Evolutionary conservation across 2,329 filamentous ascomycete species (phyloP), one percentile per base, ranked within the genome.

Genomic region (Ascomycota sp.): DNA sequence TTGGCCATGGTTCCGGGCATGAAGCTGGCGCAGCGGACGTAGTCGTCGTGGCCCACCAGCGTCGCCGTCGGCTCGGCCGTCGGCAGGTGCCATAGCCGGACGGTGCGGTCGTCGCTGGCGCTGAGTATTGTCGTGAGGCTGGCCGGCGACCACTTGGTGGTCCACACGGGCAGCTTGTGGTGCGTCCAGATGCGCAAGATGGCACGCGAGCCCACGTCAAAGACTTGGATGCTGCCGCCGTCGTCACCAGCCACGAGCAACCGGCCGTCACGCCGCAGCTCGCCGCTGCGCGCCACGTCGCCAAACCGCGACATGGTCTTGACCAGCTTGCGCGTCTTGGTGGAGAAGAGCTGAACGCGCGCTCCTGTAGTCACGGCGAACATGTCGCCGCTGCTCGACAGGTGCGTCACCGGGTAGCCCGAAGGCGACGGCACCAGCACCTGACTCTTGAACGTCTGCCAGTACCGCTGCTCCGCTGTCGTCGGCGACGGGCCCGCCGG

Each of bases 281-380:
- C 82, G 36, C 81, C 89, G 43, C 79, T 80, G 44, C 86, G 79
- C 36, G 83, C 86, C 40, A 85, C 76, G 48, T 93, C 82, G 46
- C 85, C 77, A 51, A 98, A 95, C 35, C 89, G 73, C 36, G 82
- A 83, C 44, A 98, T 89, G 8, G 83, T 93, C 61, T 93, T 93
- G 45, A 93, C 60, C 8, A 89, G 68, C 55, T 94, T 92, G 34
- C 86, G 74, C 26, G 83, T 93, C 48, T 82, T 77, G 45, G 80
- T 80, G 30, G 82, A 94, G 63, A 83, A 94, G 36, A 98, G 74
- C 54, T 95, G 86, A 28, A 98, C 73, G 35, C 89, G 75, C 32
- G 82, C 82, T 35, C 89, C 86, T 10, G 83, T 85, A n/a, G 86
- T 95, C 36, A 94, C 80, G 33, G 81, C 85, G 52, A 98, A 95